Evolutionary conservation across 1,284 basidiomycete species (phyloP).

Genomic region (Microbotryum lychnidis-dioicae): DNA sequence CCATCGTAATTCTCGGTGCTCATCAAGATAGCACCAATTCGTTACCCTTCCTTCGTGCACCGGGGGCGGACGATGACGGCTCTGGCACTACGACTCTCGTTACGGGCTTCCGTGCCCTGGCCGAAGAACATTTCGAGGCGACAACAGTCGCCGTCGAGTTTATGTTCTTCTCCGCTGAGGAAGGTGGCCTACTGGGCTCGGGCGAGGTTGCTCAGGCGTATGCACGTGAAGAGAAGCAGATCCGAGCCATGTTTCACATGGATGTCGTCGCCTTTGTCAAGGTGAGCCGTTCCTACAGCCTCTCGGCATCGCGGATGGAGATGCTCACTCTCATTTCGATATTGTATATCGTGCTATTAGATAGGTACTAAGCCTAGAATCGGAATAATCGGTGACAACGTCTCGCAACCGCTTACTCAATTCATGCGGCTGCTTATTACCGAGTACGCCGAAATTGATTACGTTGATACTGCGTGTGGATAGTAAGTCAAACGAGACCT

Average conservation of each 20-base stretch:
- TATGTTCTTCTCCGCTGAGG: conserved; percentile 52
- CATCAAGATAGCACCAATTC: conserved; percentile 84
- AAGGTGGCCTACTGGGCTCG: conserved; percentile 71
- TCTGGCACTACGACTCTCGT: conserved; percentile 87
- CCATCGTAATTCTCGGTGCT: conserved; percentile 54
- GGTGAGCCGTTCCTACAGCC: conserved; percentile 34
- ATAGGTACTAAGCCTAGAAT: conserved; percentile 71
- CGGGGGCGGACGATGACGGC: conserved; percentile 75
- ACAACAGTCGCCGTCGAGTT: conserved; percentile 70
- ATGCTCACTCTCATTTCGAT: no score
- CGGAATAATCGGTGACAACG: conserved; percentile 82
- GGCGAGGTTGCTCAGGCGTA: conserved; percentile 81
- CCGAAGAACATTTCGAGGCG: conserved; percentile 67
- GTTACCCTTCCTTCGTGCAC: conserved; percentile 73
- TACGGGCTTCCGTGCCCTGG: conserved; percentile 73
- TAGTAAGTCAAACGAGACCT: neutral
- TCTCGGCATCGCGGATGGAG: no score
- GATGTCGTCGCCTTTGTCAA: conserved; percentile 84
- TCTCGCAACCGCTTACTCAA: conserved; percentile 58
- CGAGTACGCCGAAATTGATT: conserved; percentile 49
- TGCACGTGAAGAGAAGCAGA: conserved; percentile 14
- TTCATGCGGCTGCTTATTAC: conserved; percentile 66
- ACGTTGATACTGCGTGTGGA: neutral
- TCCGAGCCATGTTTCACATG: conserved; percentile 61
- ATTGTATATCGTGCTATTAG: no score